phyloP scores from a whole-genome alignment of 768 basidiomycete species.

The Lentinula guzmanii region DNA sequence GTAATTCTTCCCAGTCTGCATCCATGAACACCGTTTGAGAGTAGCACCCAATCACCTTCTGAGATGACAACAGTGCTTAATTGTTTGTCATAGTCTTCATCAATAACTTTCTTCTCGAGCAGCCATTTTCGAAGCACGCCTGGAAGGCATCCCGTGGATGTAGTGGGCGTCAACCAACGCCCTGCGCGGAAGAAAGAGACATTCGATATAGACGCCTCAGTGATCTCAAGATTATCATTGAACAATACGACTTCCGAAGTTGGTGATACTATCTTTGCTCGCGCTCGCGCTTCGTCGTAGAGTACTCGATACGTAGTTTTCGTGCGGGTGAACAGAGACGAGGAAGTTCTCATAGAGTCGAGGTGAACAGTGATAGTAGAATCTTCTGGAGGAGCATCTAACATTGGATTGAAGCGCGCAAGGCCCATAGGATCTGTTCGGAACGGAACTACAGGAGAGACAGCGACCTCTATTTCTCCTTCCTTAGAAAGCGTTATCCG shows the following conservation, averaged over 20 bases:
- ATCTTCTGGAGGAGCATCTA: slow-evolving; percentile 18
- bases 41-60: slow-evolving; percentile 57
- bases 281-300: slow-evolving; percentile 60
- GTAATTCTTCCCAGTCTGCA: slow-evolving; percentile 52
- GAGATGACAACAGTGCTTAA: slow-evolving; percentile 37
- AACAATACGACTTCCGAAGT: slow-evolving; percentile 60
- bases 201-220: slow-evolving; percentile 68
- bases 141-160: slow-evolving; percentile 59
- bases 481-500: slow-evolving; percentile 42
- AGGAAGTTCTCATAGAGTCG: slow-evolving; percentile 48
- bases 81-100: slow-evolving; percentile 39
- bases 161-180: slow-evolving; percentile 63
- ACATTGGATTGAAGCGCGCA: slow-evolving; percentile 28
- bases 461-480: slow-evolving; percentile 29
- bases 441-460: slow-evolving; percentile 25
- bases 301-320: slow-evolving; percentile 63
- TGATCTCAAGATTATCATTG: slow-evolving; percentile 43
- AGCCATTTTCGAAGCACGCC: slow-evolving; percentile 70
- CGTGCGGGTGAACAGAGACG: slow-evolving; percentile 54
- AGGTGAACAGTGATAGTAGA: slow-evolving; percentile 42
- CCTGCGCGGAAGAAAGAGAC: slow-evolving; percentile 55
- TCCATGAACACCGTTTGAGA: slow-evolving; percentile 70
- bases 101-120: slow-evolving; percentile 50
- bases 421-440: slow-evolving; percentile 31
- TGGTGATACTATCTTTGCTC: slow-evolving; percentile 31